Evolutionary conservation across 305 asterid species (phyloP), one percentile per base, ranked within the genome.

Genomic region (Fraxinus latifolia): DNA sequence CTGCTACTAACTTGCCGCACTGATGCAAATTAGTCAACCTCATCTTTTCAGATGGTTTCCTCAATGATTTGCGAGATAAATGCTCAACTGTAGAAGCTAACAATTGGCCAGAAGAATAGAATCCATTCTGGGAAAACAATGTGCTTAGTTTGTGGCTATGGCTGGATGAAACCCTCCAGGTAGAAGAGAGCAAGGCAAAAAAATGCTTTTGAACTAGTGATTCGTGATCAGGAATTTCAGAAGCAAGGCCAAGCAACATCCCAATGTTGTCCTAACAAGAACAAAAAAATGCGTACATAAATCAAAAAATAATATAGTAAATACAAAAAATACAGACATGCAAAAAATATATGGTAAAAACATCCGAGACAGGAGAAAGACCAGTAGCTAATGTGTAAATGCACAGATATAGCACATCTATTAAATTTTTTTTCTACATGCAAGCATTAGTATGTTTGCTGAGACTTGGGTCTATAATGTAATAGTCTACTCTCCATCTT

Each of bases 141-240:
- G 70, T 78, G n/a, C 60, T 81, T 62, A 82, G 86, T 74, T 80
- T 84, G 75, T 79, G 86, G 81, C 76, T 85, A 83, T 86, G 82
- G 78, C 74, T 80, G 39, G 90, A 87, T 36, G 79, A 81, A 80
- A 82, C 86, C 85, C 89, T 93, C 98, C 97, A 93, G 79, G 87
- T 85, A 67, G 93, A 88, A 84, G 96, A 92, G 78, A 94, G 90
- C 84, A 91, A 84, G 81, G 94, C 89, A 83, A 90, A 87, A 90
- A 93, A 93, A 87, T 96, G 99, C 78, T 87, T 91, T 82, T 91
- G 98, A 85, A 93, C 84, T 74, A 92, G 97, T 21, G 89, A 92
- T 81, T 93, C 99, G 73, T 88, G 89, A 89, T 93, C 98, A 74
- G 93, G 91, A 68, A 86, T 82, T 86, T 90, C 92, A 80, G 97